Evolutionary conservation across 192 early-diverging fungal genomes (phyloP), one percentile per base, ranked within the genome.

Genomic region (Cetraspora pellucida): DNA sequence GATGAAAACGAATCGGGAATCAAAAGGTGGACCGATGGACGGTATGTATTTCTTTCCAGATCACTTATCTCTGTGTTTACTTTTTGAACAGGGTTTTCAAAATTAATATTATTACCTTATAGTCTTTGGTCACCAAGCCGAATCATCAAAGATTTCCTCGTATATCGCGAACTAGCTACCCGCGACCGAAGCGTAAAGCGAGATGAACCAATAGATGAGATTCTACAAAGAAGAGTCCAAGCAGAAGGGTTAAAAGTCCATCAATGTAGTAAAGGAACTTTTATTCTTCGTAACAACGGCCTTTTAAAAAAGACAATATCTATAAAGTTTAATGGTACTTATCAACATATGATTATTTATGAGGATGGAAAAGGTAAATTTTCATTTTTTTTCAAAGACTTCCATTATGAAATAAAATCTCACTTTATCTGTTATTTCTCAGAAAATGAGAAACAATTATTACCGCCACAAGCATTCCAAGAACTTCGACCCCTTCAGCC

Each of bases 301-400:
- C 43, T 65, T n/a, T 45, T 65, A 8, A 65, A 65, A 37, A 65
- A 65, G 43, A 65, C 63, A 10, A 44, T 65, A 19, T 44, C 30
- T 19, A 65, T 65, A n/a, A 65, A 65, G 43, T 65, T 65, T 65
- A 65, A 65, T 45, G 63, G 37, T 9, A 45, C 43, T 8, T 65
- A 65, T 45, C 63, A 65, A n/a, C 63, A 65, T 65, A 65, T 65
- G 63, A 21, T 65, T 10, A 65, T 65, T 44, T 65, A 65, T 65
- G 63, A 65, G n/a, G 63, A 65, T 65, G 43, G 16, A 9, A 28
- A 37, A 28, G 37, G 11, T 30, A 63, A 63, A 63, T 10, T 11
- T 63, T 63, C 2, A 10, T 31, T 49, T 19, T 54, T 13, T n/a
- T 54, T 54, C 19, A 54, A 16, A 16, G 2, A 52, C 13, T 52